phyloP scores from a whole-genome alignment of 805 yeast species.

The Spathaspora boniae region DNA sequence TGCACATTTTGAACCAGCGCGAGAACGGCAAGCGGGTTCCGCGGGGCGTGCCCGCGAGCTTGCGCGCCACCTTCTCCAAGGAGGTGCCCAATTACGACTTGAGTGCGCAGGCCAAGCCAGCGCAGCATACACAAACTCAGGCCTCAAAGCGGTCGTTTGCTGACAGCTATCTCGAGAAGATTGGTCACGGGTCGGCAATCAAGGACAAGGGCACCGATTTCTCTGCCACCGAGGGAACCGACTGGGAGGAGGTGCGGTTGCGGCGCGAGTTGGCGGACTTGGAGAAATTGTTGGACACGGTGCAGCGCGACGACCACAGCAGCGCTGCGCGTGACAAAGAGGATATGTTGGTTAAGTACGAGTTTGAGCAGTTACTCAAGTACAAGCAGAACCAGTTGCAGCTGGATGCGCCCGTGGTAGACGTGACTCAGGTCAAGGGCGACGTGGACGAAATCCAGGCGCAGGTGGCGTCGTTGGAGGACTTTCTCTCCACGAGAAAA shows the following conservation, averaged over 20 bases:
- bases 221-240: conserved; percentile 69
- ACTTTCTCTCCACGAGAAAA: conserved; percentile 59
- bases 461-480: conserved; percentile 72
- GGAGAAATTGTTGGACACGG: conserved; percentile 60
- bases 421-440: conserved; percentile 51
- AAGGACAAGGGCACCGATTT: conserved; percentile 62
- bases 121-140: conserved; percentile 8
- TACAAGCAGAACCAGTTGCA: conserved; percentile 65
- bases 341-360: conserved; percentile 43
- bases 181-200: conserved; percentile 46
- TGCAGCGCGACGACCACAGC: conserved; percentile 25
- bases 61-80: conserved; percentile 88
- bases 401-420: conserved; percentile 15
- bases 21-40: conserved; percentile 84
- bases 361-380: conserved; percentile 76
- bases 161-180: conserved; percentile 49
- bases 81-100: conserved; percentile 73
- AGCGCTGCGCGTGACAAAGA: conserved; percentile 19
- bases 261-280: conserved; percentile 74
- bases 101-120: conserved; percentile 32
- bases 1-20: conserved; percentile 89
- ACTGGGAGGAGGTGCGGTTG: conserved; percentile 89
- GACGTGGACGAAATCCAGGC: conserved; percentile 70
- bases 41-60: conserved; percentile 87
- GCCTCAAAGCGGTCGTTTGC: conserved; percentile 42